Evolutionary conservation across 805 yeast genomes (phyloP), one percentile per base, ranked within the genome.

Genomic region (Teunomyces lycoperdinae): DNA sequence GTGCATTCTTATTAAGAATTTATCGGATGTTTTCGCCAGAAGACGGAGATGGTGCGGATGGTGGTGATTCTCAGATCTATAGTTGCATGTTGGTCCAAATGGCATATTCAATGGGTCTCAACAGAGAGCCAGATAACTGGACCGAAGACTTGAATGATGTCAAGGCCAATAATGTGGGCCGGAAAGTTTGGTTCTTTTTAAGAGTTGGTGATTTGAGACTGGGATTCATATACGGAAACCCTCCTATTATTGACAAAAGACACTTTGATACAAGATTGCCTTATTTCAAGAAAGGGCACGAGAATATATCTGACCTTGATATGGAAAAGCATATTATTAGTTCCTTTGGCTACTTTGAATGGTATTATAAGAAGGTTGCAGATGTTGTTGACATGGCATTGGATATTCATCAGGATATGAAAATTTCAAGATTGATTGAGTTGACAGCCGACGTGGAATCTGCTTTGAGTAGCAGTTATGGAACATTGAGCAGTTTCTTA

Each of bases 21-120:
- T 84, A 83, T 64, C 76, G 73, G 52, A 74, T 70, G 50, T 71
- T 74, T 51, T 78, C 85, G 9, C 85, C 87, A 1, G 85, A 83
- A 51, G 83, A 78, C 51, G 85, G 84, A 34, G 84, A 80, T 56
- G 73, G 77, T 1, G 67, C 70, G 3, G 86, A 80, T 56, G 84
- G 80, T 47, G 84, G 83, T 38, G 80, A 79, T 43, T 74, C 82
- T 2, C 83, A 77, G 55, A 76, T 81, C 6, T 75, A 49, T 47
- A 44, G 49, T 31, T 51, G 59, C 8, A 46, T 60, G 47, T 54
- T 77, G 35, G 62, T 76, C 9, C 73, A 74, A 45, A 61, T 75
- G 58, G 81, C 81, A 2, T 65, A 64, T 46, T 68, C 74, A 3
- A 64, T 77, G 29, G 81, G 81, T 1, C 55, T 78, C 43, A 73